Percentiles rank a stretch among this genome's conserved stretches.
These are phyloP conservation scores for Boletellus emodensis DNA, from an alignment of 768 basidiomycete species.

Conservation along the genomic window DNA sequence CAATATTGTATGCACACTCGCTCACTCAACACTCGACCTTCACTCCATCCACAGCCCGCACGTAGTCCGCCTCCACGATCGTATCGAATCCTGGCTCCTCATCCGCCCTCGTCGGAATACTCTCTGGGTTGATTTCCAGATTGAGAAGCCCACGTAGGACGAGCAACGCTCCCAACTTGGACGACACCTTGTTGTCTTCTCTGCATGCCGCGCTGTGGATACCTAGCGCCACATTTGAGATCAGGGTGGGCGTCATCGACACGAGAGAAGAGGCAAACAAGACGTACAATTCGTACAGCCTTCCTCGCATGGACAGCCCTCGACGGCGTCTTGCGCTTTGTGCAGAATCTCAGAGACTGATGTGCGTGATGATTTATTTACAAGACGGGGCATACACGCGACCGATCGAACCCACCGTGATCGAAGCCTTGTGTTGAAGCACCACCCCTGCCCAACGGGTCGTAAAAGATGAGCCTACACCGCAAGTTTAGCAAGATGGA, in stretches of 20 bases:
- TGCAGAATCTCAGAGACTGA: slow-evolving; percentile 55
- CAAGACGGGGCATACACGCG: neutral
- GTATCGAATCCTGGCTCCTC: slow-evolving; percentile 40
- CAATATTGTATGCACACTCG: neutral
- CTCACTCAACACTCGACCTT: slow-evolving; percentile 38
- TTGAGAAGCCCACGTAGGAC: slow-evolving; percentile 60
- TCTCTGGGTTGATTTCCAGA: slow-evolving; percentile 36
- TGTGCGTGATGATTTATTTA: neutral
- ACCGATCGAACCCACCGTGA: slow-evolving; percentile 45
- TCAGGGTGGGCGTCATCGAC: neutral
- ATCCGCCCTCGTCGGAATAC: slow-evolving; percentile 33
- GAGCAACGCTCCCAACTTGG: slow-evolving; percentile 71
- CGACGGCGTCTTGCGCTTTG: slow-evolving; percentile 54
- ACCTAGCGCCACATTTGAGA: slow-evolving; percentile 39
- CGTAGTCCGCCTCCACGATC: slow-evolving; percentile 48
- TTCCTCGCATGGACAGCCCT: slow-evolving; percentile 58
- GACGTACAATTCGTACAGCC: slow-evolving; percentile 70
- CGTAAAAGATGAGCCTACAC: slow-evolving; percentile 75
- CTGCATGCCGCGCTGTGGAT: slow-evolving; percentile 62
- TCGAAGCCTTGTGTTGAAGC: slow-evolving; percentile 80
- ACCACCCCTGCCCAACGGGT: slow-evolving; percentile 64
- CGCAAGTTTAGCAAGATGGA: neutral
- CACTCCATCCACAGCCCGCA: slow-evolving; percentile 43
- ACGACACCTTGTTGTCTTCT: slow-evolving; percentile 68
- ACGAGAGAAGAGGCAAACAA: neutral